Evolutionary conservation across 768 basidiomycete species (phyloP).

Genomic region (Mycena olivaceomarginata): DNA sequence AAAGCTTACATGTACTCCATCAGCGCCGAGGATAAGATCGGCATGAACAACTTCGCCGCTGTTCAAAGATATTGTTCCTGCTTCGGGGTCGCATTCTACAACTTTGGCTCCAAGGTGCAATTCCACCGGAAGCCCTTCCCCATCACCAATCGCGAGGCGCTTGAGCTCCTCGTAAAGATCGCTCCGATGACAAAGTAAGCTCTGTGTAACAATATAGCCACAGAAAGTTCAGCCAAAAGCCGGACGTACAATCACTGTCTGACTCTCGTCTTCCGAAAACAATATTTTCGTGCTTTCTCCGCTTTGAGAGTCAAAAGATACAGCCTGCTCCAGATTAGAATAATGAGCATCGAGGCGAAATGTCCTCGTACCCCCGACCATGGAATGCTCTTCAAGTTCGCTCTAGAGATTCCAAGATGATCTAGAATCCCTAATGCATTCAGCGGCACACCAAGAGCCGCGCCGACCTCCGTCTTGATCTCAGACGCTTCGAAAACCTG

Average conservation of each 20-base stretch:
- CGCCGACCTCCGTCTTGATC: constrained; percentile 39
- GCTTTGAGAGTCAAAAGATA: not conserved
- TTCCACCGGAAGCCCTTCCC: not conserved
- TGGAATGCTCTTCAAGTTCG: constrained; percentile 29
- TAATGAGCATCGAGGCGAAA: not conserved
- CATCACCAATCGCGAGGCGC: not conserved
- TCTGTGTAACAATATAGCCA: not conserved
- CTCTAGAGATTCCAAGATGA: constrained; percentile 30
- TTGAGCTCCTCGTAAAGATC: constrained; percentile 17
- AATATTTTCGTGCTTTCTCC: constrained; percentile 20
- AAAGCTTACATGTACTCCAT: not conserved
- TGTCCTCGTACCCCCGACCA: constrained; percentile 22
- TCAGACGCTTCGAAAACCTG: constrained; percentile 37
- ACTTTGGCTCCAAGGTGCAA: not conserved
- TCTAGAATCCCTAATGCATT: constrained; percentile 32
- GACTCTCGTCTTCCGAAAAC: not conserved
- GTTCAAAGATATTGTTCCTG: not conserved
- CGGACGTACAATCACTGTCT: not conserved
- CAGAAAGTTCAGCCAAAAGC: not conserved
- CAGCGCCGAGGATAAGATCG: not conserved
- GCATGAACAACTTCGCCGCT: not conserved
- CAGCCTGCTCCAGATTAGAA: not conserved
- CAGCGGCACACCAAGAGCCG: constrained; percentile 26
- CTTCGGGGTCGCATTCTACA: not conserved
- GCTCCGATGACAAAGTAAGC: constrained; percentile 28